Conservation (phyloP, 257 asterid genomes). For the Petunia axillaris region DNA sequence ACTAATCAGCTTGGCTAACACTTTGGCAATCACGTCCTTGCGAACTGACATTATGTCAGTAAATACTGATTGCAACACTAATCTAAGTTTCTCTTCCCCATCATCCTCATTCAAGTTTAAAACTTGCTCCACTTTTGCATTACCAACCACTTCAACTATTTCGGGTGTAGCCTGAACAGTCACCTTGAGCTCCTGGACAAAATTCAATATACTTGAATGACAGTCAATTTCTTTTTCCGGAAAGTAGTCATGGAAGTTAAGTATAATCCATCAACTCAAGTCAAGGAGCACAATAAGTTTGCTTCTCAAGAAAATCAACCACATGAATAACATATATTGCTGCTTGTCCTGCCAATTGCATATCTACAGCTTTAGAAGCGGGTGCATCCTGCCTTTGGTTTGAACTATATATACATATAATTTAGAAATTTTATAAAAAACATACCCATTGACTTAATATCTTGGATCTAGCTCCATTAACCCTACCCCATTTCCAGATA, state of each 20-base stretch:
- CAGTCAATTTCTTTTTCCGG: neutral
- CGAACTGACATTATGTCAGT: slow-evolving; percentile 73
- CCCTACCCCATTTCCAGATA: slow-evolving; percentile 15
- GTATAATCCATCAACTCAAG: slow-evolving; percentile 7
- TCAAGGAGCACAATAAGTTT: slow-evolving; percentile 8
- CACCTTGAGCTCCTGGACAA: slow-evolving; percentile 73
- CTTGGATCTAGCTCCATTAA: neutral
- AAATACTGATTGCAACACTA: slow-evolving; percentile 61
- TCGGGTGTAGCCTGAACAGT: slow-evolving; percentile 78
- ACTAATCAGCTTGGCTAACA: slow-evolving; percentile 57
- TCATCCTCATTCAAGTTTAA: slow-evolving; percentile 45
- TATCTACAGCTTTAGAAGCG: neutral
- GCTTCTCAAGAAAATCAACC: slow-evolving; percentile 5
- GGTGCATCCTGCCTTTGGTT: neutral
- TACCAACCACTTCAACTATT: slow-evolving; percentile 79
- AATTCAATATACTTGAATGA: neutral
- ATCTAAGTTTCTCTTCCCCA: slow-evolving; percentile 58
- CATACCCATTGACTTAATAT: neutral
- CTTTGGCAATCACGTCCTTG: slow-evolving; percentile 54
- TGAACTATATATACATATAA: neutral
- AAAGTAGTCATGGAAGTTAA: neutral
- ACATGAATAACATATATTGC: slow-evolving; percentile 6
- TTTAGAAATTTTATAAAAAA: neutral
- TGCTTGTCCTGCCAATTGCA: neutral
- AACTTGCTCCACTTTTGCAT: slow-evolving; percentile 50